These are phyloP conservation scores for Pezicula neosporulosa DNA, from an alignment of 2,329 filamentous ascomycete genomes.

Conservation along the genomic window DNA sequence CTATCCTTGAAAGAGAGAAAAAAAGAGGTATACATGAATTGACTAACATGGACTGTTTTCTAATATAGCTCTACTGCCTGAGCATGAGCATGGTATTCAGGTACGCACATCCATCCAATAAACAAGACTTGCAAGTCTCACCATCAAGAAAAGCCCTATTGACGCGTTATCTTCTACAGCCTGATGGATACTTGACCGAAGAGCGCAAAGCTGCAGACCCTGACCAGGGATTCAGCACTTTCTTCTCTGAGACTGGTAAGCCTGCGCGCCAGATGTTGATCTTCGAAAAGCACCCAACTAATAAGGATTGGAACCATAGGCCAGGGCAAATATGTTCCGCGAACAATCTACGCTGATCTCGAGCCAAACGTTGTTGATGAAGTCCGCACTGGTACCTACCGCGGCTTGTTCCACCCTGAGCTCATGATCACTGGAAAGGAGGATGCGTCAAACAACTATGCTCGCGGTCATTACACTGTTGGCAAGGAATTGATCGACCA, in stretches of 20 bases:
- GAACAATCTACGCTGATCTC: constrained; percentile 99
- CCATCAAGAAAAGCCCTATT: constrained; percentile 18
- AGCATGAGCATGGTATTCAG: constrained; percentile 98
- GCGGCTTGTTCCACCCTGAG: constrained; percentile 96
- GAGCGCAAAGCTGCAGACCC: constrained; percentile 92
- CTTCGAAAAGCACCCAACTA: constrained; percentile 21
- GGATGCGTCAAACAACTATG: constrained; percentile 99
- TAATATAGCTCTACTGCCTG: constrained; percentile 92
- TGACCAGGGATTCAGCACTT: constrained; percentile 98
- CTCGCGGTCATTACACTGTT: constrained; percentile 98
- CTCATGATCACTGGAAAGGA: constrained; percentile 99
- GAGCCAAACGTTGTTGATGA: constrained; percentile 99
- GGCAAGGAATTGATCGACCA: constrained; percentile 99
- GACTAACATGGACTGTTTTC: constrained; percentile 26
- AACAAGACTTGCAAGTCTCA: not conserved
- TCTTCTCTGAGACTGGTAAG: constrained; percentile 99
- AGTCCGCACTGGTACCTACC: constrained; percentile 96
- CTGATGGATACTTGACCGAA: constrained; percentile 97
- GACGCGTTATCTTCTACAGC: constrained; percentile 51
- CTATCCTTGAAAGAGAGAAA: constrained; percentile 12
- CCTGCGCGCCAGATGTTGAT: constrained; percentile 11
- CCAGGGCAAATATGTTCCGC: constrained; percentile 97
- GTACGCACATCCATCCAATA: constrained; percentile 50
- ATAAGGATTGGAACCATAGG: constrained; percentile 48
- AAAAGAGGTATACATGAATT: constrained; percentile 23